Base-by-base conservation (phyloP, 768 basidiomycete genomes). In the Leccinum incarnatum region DNA sequence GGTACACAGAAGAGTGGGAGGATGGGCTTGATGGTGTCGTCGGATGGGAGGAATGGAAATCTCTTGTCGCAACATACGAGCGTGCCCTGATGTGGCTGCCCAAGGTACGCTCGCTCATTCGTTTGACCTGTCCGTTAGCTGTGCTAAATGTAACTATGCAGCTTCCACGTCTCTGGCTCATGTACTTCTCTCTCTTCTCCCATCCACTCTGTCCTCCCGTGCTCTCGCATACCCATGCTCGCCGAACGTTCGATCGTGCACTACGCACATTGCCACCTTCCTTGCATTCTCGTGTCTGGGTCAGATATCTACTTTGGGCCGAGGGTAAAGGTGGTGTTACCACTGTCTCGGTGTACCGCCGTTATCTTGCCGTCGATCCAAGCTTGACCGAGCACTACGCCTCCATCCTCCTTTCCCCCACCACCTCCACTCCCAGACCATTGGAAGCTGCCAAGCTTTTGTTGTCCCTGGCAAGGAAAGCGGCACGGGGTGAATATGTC, bases 31-130 rank as follows among this genome's bases (percentile, higher is more conserved):
- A 98, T 69, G 86, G 88, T 2, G 78, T 95, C 6, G 81, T 97
- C n/a, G 97, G 96, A 5, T 97, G 89, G 87, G 88, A 92, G 64
- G 97, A 99, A 73, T 99, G 97, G 97, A 93, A 84, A 69, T 76
- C 85, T 15, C 82, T 99, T 12, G 81, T 96, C 17, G 90, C 93
- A 9, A 83, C 85, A 0, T 96, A 93, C 69, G 97, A 99, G 69
- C 84, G 97, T 59, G 92, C 93, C 58, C 77, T 99, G 42, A 93
- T 93, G 87, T 98, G 94, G 90, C 73, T 98, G 52, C 93, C 95
- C 56, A 91, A 86, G 72, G 95, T 94, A 67, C 63, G 86, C 30
- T 50, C 27, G 12, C 6, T 42, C n/a, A 2, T 57, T 51, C 10
- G 37, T 48, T 23, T 34, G 21, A 50, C 47, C 21, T 37, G 0